Conservation (phyloP, 177 flowering plant species). For the Vitis hybrid region DNA sequence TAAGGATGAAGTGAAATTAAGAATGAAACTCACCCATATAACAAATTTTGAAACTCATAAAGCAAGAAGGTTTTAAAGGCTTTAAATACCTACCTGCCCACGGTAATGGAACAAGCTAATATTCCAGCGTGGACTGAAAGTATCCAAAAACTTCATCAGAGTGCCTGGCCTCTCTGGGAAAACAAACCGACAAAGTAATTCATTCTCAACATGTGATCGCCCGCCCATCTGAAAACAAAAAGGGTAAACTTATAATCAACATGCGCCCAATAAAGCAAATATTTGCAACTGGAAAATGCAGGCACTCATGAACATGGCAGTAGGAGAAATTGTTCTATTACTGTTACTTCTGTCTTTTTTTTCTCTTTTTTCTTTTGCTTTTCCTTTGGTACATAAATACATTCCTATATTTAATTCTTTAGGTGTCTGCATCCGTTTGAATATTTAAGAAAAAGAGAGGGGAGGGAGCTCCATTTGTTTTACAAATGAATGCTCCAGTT, state of each 20-base stretch:
- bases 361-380: too few relatives aligned
- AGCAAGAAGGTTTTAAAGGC: not conserved
- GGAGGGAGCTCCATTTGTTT: too few relatives aligned
- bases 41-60: not conserved
- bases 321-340: too few relatives aligned
- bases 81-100: conserved; percentile 53
- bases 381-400: too few relatives aligned
- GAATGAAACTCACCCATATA: not conserved
- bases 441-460: too few relatives aligned
- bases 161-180: conserved; percentile 97
- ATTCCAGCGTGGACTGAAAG: conserved; percentile 92
- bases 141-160: conserved; percentile 78
- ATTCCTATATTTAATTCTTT: too few relatives aligned
- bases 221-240: conserved; percentile 74
- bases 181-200: conserved; percentile 74
- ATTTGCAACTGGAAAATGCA: too few relatives aligned
- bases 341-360: too few relatives aligned
- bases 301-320: too few relatives aligned
- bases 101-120: conserved; percentile 97
- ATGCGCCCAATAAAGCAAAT: conserved; percentile 4
- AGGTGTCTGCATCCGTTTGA: too few relatives aligned
- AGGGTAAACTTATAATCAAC: conserved; percentile 4
- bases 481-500: too few relatives aligned
- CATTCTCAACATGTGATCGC: conserved; percentile 59
- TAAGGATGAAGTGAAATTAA: not conserved